Base-by-base conservation (phyloP, 169 alveolate species). In the Plasmodium reichenowi region DNA sequence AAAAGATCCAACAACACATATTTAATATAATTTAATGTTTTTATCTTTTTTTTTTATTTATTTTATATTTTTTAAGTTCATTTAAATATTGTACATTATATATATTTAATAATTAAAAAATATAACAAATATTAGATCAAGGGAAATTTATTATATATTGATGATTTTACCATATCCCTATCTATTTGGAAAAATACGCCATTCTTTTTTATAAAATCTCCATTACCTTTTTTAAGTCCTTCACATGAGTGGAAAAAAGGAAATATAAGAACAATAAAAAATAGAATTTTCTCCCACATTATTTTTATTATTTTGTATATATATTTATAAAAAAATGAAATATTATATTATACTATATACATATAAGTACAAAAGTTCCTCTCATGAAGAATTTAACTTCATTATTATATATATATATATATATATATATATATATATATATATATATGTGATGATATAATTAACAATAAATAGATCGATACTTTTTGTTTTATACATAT, bases 161-260 rank as follows among this genome's bases (percentile, higher is more conserved):
- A 45, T 56, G 58, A 62, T 56, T 76, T 76, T 76, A 76, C 88
- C 88, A 76, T 76, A 43, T 76, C 88, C 52, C 88, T 76, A 48
- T 76, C 88, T 24, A 76, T 76, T 76, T 76, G 88, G 24, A 76
- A 32, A 47, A 76, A 76, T 32, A 22, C 50, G 70, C 67, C 67
- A 32, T 76, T 63, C 47, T 56, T 59, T 10, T 24, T 43, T 13
- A 17, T 54, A 66, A 38, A 63, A 63, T 62, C 47, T 17, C 70
- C 67, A 24, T 63, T 66, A 22, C 15, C 43, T 32, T 47, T 76
- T 50, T 12, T 64, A 13, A 76, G 32, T 38, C 56, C 52, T 12
- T 45, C 71, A 26, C 75, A 63, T 76, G 66, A 63, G 13, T 62
- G 29, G 22, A 68, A 52, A 38, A 76, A 38, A 24, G 66, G 67